Evolutionary conservation across 768 basidiomycete genomes (phyloP).

Genomic region (Cubamyces lactineus): DNA sequence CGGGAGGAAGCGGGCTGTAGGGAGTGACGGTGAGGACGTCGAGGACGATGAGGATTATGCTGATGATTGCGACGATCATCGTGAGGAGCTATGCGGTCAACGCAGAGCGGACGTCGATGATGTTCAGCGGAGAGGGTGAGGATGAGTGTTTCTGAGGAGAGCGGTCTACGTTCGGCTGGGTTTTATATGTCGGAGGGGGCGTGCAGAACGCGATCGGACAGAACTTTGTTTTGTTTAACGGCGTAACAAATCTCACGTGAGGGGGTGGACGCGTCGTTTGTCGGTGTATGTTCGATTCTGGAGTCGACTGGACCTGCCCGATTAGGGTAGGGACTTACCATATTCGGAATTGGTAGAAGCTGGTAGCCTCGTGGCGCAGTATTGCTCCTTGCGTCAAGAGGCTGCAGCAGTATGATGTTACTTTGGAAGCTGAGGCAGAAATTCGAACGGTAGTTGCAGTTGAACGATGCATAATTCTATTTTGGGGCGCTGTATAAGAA

Average conservation of each 20-base stretch:
- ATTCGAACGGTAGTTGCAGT: not conserved
- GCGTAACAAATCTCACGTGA: conserved; percentile 10
- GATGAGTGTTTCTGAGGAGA: not conserved
- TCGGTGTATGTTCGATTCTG: conserved; percentile 7
- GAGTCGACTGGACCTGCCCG: not conserved
- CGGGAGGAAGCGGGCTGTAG: not conserved
- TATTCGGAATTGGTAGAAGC: not conserved
- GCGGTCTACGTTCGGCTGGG: not conserved
- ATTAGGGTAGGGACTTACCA: not conserved
- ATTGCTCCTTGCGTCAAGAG: not conserved
- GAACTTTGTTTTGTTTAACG: conserved; percentile 13
- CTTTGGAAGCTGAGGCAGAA: not conserved
- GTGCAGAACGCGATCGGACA: conserved; percentile 10
- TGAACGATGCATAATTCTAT: too few relatives aligned
- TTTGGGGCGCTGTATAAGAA: too few relatives aligned
- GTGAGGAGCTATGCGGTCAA: not conserved
- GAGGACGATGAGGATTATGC: conserved; percentile 3
- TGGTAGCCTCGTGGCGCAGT: conserved; percentile 12
- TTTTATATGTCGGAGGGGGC: not conserved
- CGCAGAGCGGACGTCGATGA: not conserved
- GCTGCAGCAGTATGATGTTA: not conserved
- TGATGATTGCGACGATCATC: conserved; percentile 3
- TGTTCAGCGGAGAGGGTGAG: not conserved
- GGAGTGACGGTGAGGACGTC: conserved; percentile 1
- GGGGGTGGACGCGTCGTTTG: conserved; percentile 5